Evolutionary conservation across 2,329 filamentous ascomycete genomes (phyloP), one percentile per base, ranked within the genome.

Genomic region (Cadophora gregata): DNA sequence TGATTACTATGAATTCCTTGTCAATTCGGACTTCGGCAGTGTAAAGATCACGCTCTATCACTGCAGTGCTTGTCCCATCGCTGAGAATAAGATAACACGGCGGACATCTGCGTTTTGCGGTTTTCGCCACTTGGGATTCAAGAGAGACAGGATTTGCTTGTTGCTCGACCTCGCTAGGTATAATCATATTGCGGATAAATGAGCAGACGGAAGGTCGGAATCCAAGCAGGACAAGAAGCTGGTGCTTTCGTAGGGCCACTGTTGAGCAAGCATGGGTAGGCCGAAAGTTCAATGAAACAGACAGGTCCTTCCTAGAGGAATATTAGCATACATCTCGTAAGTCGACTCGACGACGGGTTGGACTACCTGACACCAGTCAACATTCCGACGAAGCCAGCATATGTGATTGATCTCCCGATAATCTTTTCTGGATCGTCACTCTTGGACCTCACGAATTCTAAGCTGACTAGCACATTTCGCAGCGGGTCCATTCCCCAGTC

Each of bases 21-120:
- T 81, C 83, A 1, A 77, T 78, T n/a, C 80, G 78, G 6, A 83
- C 71, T 0, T 78, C 78, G 3, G 83, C 85, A 0, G 75, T 80
- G 2, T 72, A 58, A 63, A 82, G 79, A 70, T 89, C 86, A 72
- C 89, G 88, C 70, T 88, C 85, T 56, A 89, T 78, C 0, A 84
- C 78, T 0, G 81, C 74, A 1, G 82, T 82, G 53, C 79, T 76
- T 0, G 67, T 63, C 0, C 84, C 84, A 56, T 86, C 81, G 69
- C 84, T 83, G 68, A 88, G 81, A 33, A 83, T 83, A 1, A 89
- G 71, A 71, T 89, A 89, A 45, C 84, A 86, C 1, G 85, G 84
- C 19, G 86, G 36, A 24, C 8, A 60, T 27, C 38, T 38, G 25
- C 29, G 24, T 10, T 19, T 60, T 12, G 27, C 16, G 1, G 86